Base-by-base conservation (phyloP, 192 early-diverging fungal species). In the Mortierella antarctica region DNA sequence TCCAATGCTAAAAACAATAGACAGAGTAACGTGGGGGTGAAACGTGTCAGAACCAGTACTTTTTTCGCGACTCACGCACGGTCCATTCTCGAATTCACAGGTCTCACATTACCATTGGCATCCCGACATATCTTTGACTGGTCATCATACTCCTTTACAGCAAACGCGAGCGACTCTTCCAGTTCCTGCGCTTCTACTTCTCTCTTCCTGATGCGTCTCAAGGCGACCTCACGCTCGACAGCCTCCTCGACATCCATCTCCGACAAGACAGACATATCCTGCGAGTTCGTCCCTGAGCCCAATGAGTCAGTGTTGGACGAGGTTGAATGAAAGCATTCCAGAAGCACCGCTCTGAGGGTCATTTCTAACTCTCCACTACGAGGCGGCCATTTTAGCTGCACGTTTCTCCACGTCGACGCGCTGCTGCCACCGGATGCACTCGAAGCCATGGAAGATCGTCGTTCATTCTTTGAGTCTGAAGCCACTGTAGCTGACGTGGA, bases 121-220 rank as follows among this genome's bases (percentile, higher is more conserved):
- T 86, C 82, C 23, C 65, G 52, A 41, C 84, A 83, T 23, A 64
- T 57, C 57, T 74, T 66, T 15, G 31, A 57, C 7, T 70, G 39
- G 7, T 86, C 84, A 45, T 80, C 69, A 39, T 83, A 72, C 8
- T 65, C 58, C 40, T 70, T 62, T 7, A 86, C 70, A 2, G 64
- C 77, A 73, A 86, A 86, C 56, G 82, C 82, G 44, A 86, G 20
- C 47, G 73, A 56, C 44, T 86, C 67, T 56, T 86, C 84, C 13
- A 86, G 57, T n/a, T 83, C 71, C 54, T 67, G 61, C 39, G 68
- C 2, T 46, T 71, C 56, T 7, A 75, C 15, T 15, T 64, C 14
- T 9, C n/a, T 58, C 51, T 42, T 72, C 42, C 39, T 60, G 15
- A 50, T 9, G 42, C 18, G 40, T 1, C 42, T 51, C 11, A 40